Base-by-base conservation (phyloP, 2,329 filamentous ascomycete genomes). In the Elsinoe fawcettii region DNA sequence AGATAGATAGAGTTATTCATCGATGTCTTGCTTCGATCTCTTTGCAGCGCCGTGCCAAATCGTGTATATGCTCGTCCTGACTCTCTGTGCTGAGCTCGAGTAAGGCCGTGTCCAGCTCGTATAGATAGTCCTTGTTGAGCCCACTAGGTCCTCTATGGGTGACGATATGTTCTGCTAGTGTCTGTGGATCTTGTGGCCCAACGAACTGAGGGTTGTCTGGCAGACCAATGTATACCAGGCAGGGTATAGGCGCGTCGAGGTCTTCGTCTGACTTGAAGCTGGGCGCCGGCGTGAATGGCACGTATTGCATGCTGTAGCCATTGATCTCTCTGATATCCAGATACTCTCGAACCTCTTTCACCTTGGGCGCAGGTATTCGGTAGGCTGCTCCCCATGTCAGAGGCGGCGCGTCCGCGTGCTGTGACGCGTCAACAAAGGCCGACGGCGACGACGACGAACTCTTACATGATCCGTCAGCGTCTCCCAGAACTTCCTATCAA, bases 281-380 rank as follows among this genome's bases (percentile, higher is more conserved):
- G 25, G 63, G 61, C 3, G 81, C 77, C 5, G 86, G 84, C 65
- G 91, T 78, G 70, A 97, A 96, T 0, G 87, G 83, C 25, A 90
- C 89, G 71, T 90, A 89, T 72, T 96, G 91, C 63, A 96, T 95
- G 56, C 85, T 88, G 73, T 99, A 99, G 23, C 93, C 93, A 74
- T 97, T 96, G 68, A 97, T 96, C 73, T 99, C 93, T 46, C 93
- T 86, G 63, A 96, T 92, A 71, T 97, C 91, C 49, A 99, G 87
- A 70, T 96, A 96, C 59, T 85, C 80, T 64, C 88, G 86, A 3
- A 96, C 92, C 73, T 92, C 86, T 60, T 83, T 79, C 20, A 95
- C 90, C 63, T 84, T 80, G 1, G 81, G 77, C 5, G 84, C 72
- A 25, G 80, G 77, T 56, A 56, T 96, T 95, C 62, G 66, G 55